These are phyloP conservation scores for Boletus bicolor DNA, from an alignment of 768 basidiomycete genomes.

Conservation along the genomic window DNA sequence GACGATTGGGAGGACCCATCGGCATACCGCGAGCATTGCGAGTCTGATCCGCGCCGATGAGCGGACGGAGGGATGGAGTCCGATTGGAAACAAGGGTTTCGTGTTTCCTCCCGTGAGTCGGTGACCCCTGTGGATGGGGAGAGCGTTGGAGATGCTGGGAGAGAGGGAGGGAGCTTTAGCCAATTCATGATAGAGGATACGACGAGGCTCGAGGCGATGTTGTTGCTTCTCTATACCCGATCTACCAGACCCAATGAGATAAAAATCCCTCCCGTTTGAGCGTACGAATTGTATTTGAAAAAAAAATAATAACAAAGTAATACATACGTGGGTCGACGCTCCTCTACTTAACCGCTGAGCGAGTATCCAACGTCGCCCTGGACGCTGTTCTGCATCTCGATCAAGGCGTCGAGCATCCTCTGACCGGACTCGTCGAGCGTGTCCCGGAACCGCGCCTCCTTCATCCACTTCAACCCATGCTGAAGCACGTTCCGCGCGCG, in stretches of 20 bases:
- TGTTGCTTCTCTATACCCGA: conserved; percentile 12
- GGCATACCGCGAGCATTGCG: conserved; percentile 82
- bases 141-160: background rate
- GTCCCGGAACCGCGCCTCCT: conserved; percentile 43
- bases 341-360: conserved; percentile 30
- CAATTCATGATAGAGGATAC: background rate
- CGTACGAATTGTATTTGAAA: background rate
- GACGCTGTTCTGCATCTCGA: conserved; percentile 47
- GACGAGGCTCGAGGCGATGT: background rate
- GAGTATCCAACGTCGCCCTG: conserved; percentile 52
- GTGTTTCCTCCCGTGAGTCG: conserved; percentile 42
- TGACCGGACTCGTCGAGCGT: conserved; percentile 44
- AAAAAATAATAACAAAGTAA: no score
- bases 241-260: background rate
- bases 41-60: conserved; percentile 78
- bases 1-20: conserved; percentile 46
- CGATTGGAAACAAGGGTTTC: conserved; percentile 55
- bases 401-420: conserved; percentile 57
- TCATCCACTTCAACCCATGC: conserved; percentile 73
- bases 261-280: background rate
- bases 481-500: conserved; percentile 74
- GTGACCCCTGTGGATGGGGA: conserved; percentile 2
- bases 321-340: background rate
- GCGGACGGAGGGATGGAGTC: conserved; percentile 78
- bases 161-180: no score